Conservation (phyloP, 352 stramenopile species). For the Phytophthora kernoviae region DNA sequence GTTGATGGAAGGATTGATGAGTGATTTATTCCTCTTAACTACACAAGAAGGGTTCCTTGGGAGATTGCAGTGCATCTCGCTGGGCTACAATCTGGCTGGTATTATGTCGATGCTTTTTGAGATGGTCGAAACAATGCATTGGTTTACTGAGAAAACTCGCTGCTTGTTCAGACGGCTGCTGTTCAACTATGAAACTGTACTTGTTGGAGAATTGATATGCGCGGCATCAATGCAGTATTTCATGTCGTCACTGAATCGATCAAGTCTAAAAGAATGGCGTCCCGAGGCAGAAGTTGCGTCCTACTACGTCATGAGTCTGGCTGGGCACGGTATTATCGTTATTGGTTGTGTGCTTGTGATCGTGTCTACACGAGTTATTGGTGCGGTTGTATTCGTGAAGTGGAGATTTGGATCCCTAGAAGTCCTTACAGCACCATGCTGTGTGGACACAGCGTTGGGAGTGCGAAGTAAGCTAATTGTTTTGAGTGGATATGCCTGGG, state of each 20-base stretch:
- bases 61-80: slow-evolving; percentile 24
- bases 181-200: slow-evolving; percentile 25
- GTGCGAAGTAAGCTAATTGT: slow-evolving; percentile 13
- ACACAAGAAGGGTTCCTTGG: slow-evolving; percentile 17
- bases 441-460: slow-evolving; percentile 19
- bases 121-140: slow-evolving; percentile 27
- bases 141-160: slow-evolving; percentile 6
- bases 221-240: slow-evolving; percentile 11
- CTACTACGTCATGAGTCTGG: slow-evolving; percentile 24
- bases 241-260: slow-evolving; percentile 20
- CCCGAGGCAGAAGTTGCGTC: slow-evolving; percentile 3
- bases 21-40: slow-evolving; percentile 30
- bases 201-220: slow-evolving; percentile 22
- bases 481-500: slow-evolving; percentile 16
- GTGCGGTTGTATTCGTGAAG: slow-evolving; percentile 9
- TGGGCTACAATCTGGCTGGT: slow-evolving; percentile 31
- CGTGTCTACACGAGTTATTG: slow-evolving; percentile 11
- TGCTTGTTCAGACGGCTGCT: slow-evolving; percentile 19
- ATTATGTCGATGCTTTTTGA: slow-evolving; percentile 29
- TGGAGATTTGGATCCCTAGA: slow-evolving; percentile 11
- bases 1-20: slow-evolving; percentile 28
- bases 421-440: slow-evolving; percentile 15
- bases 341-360: slow-evolving; percentile 20
- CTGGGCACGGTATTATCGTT: slow-evolving; percentile 21
- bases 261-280: neutral